These are phyloP conservation scores for Acanthamoeba lenticulata DNA, from an alignment of 208 protist species.

Conservation along the genomic window DNA sequence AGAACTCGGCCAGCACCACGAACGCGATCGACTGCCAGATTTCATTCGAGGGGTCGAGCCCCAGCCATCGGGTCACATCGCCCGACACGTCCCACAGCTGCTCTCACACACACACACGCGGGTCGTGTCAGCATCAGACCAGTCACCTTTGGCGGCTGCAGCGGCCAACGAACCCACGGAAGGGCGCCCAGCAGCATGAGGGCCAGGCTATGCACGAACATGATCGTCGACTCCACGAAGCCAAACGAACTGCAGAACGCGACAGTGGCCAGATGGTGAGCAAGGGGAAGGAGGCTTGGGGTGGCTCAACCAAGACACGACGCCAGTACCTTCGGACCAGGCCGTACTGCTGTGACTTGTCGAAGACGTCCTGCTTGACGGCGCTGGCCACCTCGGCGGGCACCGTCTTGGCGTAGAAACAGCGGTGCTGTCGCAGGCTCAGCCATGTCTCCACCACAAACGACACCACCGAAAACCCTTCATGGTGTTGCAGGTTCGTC, in stretches of 20 bases:
- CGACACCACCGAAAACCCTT: background rate
- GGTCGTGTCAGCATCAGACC: background rate
- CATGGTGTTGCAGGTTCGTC: background rate
- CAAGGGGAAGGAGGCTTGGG: background rate
- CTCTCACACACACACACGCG: background rate
- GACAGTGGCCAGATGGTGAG: background rate
- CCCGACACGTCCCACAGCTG: background rate
- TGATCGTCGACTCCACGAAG: constrained; percentile 25
- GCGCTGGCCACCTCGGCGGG: background rate
- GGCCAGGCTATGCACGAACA: constrained; percentile 22
- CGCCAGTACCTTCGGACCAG: background rate
- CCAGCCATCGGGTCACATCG: background rate
- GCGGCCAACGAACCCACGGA: constrained; percentile 15
- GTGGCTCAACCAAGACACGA: too few relatives aligned
- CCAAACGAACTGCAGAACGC: constrained; percentile 5
- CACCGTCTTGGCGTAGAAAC: background rate
- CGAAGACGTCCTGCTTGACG: background rate
- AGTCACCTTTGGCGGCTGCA: too few relatives aligned
- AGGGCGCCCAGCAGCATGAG: background rate
- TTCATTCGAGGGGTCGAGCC: background rate
- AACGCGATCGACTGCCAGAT: constrained; percentile 19
- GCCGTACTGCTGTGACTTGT: constrained; percentile 26
- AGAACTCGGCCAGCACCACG: background rate
- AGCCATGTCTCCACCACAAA: constrained; percentile 40
- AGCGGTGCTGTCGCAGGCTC: constrained; percentile 27